These are phyloP conservation scores for Pachyrhizus erosus DNA, from an alignment of 306 rosid species.

Conservation along the genomic window DNA sequence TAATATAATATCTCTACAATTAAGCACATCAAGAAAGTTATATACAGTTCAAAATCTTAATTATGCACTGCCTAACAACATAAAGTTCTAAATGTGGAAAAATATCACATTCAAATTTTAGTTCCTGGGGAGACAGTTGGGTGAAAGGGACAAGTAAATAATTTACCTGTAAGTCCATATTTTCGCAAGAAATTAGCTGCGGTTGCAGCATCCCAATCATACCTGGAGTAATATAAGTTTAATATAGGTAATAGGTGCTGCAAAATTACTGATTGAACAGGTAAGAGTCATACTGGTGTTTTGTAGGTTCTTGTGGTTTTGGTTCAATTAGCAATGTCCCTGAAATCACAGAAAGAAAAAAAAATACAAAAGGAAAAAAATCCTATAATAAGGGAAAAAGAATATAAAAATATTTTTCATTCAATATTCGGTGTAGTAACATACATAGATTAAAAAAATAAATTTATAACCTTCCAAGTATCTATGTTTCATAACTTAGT, in stretches of 20 bases:
- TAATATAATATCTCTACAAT: neutral
- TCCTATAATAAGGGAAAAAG: neutral
- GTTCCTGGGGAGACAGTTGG: slow-evolving; percentile 21
- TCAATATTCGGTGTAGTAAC: neutral
- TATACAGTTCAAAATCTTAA: neutral
- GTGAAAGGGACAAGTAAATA: slow-evolving; percentile 12
- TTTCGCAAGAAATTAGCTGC: slow-evolving; percentile 87
- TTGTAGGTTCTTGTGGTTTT: slow-evolving; percentile 97
- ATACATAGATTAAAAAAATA: neutral
- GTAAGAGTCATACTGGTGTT: slow-evolving; percentile 74
- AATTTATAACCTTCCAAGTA: neutral
- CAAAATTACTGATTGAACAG: slow-evolving; percentile 35
- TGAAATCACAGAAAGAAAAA: slow-evolving; percentile 39
- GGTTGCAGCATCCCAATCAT: slow-evolving; percentile 99
- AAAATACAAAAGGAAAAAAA: slow-evolving; percentile 15
- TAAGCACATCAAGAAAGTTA: neutral
- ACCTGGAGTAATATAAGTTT: slow-evolving; percentile 59
- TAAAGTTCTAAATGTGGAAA: slow-evolving; percentile 7
- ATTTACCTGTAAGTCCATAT: slow-evolving; percentile 75
- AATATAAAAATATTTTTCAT: neutral
- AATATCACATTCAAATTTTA: slow-evolving; percentile 8
- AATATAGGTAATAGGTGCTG: neutral
- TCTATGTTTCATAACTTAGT: slow-evolving; percentile 12
- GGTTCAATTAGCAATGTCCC: slow-evolving; percentile 96
- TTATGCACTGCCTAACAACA: slow-evolving; percentile 1